Conservation (phyloP, 2,329 filamentous ascomycete species). For the Colletotrichum sublineola region DNA sequence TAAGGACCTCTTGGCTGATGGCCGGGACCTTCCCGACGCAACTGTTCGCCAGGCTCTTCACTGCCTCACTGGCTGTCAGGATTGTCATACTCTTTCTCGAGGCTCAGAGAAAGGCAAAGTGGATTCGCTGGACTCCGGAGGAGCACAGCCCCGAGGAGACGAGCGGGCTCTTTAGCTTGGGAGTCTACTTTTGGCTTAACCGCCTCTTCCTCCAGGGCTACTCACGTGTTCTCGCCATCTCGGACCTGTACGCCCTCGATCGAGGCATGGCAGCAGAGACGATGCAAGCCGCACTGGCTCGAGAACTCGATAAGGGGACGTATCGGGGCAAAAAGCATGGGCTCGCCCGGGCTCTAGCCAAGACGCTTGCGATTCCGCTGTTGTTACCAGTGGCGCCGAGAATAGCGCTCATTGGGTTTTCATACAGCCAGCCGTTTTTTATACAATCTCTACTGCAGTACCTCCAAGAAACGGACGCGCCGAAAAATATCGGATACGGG, state of each 20-base stretch:
- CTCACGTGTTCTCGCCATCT: conserved; percentile 46
- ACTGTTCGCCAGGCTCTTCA: conserved; percentile 52
- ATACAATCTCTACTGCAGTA: conserved; percentile 55
- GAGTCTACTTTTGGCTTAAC: conserved; percentile 53
- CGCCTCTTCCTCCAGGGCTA: conserved; percentile 53
- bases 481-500: conserved; percentile 48
- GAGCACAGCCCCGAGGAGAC: conserved; percentile 56
- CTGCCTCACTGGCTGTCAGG: conserved; percentile 53
- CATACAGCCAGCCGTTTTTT: conserved; percentile 59
- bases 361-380: conserved; percentile 50
- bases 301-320: conserved; percentile 36
- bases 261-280: conserved; percentile 45
- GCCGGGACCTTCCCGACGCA: conserved; percentile 35
- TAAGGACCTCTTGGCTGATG: conserved; percentile 58
- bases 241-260: conserved; percentile 53
- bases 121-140: conserved; percentile 54
- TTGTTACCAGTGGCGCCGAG: conserved; percentile 54
- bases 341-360: conserved; percentile 48
- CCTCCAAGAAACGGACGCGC: conserved; percentile 46
- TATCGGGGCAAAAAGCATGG: conserved; percentile 45
- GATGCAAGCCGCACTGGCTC: conserved; percentile 42
- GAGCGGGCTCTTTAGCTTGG: conserved; percentile 50
- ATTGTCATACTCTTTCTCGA: conserved; percentile 55
- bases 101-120: conserved; percentile 54
- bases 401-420: conserved; percentile 55